These are phyloP conservation scores for Gaeumannomyces tritici DNA, from an alignment of 2,329 filamentous ascomycete genomes.

Conservation along the genomic window DNA sequence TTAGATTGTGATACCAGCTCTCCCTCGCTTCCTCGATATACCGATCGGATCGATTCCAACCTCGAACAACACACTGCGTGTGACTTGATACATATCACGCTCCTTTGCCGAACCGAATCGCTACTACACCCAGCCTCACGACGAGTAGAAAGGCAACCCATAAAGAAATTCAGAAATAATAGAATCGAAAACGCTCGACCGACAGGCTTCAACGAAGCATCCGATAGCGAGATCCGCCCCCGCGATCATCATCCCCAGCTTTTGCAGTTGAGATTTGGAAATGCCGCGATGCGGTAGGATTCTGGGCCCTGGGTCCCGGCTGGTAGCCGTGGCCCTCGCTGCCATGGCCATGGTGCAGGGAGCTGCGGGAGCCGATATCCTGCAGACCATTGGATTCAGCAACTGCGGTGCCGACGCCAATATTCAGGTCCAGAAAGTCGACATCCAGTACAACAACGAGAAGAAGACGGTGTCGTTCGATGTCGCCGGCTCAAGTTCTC, in stretches of 20 bases:
- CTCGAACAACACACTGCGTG: neutral
- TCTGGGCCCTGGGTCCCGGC: conserved; percentile 7
- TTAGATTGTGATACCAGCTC: neutral
- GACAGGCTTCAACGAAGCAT: neutral
- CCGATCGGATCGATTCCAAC: neutral
- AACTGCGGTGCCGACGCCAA: conserved; percentile 53
- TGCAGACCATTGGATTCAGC: conserved; percentile 73
- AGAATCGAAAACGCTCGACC: neutral
- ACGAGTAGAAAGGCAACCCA: neutral
- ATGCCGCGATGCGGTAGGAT: conserved; percentile 8
- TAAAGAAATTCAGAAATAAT: neutral
- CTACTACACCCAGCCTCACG: neutral
- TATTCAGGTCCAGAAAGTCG: conserved; percentile 63
- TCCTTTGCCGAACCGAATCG: neutral
- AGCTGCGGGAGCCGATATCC: conserved; percentile 57
- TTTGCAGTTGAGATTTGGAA: neutral
- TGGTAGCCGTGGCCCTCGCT: conserved; percentile 10
- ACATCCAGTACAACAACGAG: conserved; percentile 70
- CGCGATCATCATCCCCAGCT: neutral
- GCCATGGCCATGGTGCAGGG: conserved; percentile 21
- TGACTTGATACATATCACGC: neutral
- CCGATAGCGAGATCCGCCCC: no score
- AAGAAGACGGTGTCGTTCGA: conserved; percentile 71
- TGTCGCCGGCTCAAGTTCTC: conserved; percentile 65
- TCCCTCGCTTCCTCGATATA: neutral